Percentiles rank a stretch among this genome's conserved stretches.
Evolutionary conservation across 148 eudicot species (phyloP).

Genomic region (Rhododendron kiyosumense): DNA sequence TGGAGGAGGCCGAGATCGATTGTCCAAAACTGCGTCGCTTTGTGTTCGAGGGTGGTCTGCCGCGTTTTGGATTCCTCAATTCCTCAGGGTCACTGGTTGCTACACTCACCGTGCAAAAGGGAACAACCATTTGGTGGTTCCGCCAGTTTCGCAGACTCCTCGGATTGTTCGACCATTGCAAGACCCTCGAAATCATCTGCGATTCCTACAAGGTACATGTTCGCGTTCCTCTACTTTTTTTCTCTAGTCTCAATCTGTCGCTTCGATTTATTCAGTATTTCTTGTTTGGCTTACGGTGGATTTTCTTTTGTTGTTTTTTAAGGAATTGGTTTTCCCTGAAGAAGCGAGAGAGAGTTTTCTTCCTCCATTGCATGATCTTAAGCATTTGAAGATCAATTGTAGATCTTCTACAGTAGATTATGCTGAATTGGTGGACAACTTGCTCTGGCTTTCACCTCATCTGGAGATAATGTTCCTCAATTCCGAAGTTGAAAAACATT

Average conservation of each 20-base stretch:
- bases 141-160: background rate
- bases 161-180: background rate
- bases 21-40: background rate
- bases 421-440: background rate
- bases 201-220: background rate
- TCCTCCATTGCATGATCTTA: slow-evolving; percentile 1
- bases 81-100: background rate
- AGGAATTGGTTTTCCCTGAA: slow-evolving; percentile 2
- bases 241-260: background rate
- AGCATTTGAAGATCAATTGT: background rate
- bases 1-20: background rate
- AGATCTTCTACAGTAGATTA: background rate
- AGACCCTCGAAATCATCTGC: background rate
- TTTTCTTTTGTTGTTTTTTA: too few species aligned
- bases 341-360: background rate
- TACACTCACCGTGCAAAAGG: background rate
- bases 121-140: background rate
- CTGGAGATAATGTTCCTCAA: background rate
- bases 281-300: background rate
- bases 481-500: background rate
- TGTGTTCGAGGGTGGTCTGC: background rate
- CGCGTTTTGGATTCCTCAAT: background rate
- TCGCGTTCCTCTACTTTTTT: background rate
- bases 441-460: slow-evolving; percentile 8
- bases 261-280: too few species aligned